Percentiles rank a stretch among this genome's conserved stretches.
phyloP scores from a whole-genome alignment of 257 asterid genomes.

The Pogostemon cablin region DNA sequence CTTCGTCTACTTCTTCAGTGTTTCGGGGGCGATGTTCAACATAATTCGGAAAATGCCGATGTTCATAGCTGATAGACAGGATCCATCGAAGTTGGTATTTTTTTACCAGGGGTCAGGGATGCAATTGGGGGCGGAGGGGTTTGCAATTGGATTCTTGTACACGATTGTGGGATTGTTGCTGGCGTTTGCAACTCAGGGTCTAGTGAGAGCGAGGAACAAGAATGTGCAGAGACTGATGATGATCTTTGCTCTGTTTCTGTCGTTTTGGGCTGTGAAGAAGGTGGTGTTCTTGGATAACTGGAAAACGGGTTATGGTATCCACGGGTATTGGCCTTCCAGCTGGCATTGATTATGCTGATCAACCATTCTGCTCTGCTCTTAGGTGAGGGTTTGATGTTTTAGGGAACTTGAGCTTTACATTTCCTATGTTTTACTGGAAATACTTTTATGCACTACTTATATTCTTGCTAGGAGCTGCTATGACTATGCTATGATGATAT shows the following conservation, averaged over 20 bases:
- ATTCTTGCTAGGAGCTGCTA: too few species aligned
- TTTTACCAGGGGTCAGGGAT: constrained; percentile 89
- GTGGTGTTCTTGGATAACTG: constrained; percentile 87
- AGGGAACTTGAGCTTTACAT: too few species aligned
- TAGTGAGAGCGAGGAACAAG: constrained; percentile 56
- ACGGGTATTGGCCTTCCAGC: constrained; percentile 81
- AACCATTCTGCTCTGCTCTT: too few species aligned
- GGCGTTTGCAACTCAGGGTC: constrained; percentile 67
- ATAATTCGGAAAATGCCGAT: constrained; percentile 94
- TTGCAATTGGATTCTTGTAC: constrained; percentile 77
- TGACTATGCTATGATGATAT: too few species aligned
- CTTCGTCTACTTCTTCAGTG: constrained; percentile 90
- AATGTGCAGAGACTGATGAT: constrained; percentile 66
- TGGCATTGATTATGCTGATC: constrained; percentile 57
- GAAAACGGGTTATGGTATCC: constrained; percentile 93
- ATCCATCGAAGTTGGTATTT: constrained; percentile 67
- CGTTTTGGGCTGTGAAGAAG: constrained; percentile 88
- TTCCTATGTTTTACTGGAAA: too few species aligned
- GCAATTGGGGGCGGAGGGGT: constrained; percentile 97
- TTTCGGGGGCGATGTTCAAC: constrained; percentile 88
- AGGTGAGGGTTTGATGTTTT: too few species aligned
- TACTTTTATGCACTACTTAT: too few species aligned
- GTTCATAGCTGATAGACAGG: constrained; percentile 71
- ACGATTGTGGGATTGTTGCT: constrained; percentile 77
- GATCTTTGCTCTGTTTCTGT: constrained; percentile 54